Base-by-base conservation (phyloP, 495 filamentous ascomycete genomes). In the Trichoderma parareesei region DNA sequence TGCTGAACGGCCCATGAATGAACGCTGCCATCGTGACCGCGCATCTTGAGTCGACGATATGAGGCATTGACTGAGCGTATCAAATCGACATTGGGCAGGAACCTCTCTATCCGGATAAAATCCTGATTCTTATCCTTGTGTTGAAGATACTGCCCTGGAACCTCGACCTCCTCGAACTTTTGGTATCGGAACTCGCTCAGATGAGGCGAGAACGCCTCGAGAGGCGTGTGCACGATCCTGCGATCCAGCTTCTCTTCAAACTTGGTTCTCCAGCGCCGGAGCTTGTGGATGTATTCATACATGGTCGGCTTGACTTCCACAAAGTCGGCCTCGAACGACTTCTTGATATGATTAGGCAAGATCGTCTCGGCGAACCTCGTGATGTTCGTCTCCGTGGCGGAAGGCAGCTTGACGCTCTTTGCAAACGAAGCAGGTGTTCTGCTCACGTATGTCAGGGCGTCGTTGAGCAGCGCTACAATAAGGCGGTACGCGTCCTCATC, bases 41-140 rank as follows among this genome's bases (percentile, higher is more conserved):
- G 88, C 68, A 99, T 96, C 81, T 91, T 96, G 68, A 99, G 79
- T 38, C 95, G 85, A 41, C 95, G 87, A 73, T 98, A 92, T 60
- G 92, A 97, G 49, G 90, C 86, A 61, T 91, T 91, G 69, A 93
- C 89, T 8, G 86, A 88, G 41, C 95, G 87, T 33, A 97, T 90
- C 59, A 98, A 83, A 63, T 98, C 92, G 41, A 99, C 92, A 71
- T 91, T 88, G 13, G 95, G 92, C 71, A 98, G 75, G 84, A 99
- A 97, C 38, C 93, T 87, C 71, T 99, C 95, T 65, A 99, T 97
- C 38, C 91, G 88, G 65, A 98, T 87, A 71, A 99, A 98, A 72
- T 98, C 95, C 70, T 94, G 90, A 72, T 98, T 98, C 82, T 98
- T 98, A 72, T 99, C 95, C 71, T 92, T 92, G 74, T 96, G 95